phyloP scores from a whole-genome alignment of 2,329 filamentous ascomycete genomes.

The Aspergillus sp. region DNA sequence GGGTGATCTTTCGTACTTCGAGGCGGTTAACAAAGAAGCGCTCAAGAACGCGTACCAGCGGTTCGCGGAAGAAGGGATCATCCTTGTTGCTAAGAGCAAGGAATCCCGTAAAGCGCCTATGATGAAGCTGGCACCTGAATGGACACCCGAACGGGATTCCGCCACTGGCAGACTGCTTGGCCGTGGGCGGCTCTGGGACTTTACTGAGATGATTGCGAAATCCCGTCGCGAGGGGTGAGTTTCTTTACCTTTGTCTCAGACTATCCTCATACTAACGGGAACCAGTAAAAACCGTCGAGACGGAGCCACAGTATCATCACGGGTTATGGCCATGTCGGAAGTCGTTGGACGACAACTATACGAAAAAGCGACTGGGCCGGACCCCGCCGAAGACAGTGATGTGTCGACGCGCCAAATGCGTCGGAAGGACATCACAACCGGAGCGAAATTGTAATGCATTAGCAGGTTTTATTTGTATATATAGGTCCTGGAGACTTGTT shows the following conservation, averaged over 20 bases:
- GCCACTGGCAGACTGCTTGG: constrained; percentile 57
- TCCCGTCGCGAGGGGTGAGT: constrained; percentile 69
- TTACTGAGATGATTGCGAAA: constrained; percentile 78
- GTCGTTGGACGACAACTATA: constrained; percentile 65
- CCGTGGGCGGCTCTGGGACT: constrained; percentile 78
- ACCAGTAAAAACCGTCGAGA: constrained; percentile 80
- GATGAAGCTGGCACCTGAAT: constrained; percentile 65
- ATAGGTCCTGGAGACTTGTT: no score
- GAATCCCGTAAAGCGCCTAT: constrained; percentile 39
- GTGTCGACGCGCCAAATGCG: constrained; percentile 31
- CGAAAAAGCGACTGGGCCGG: constrained; percentile 22
- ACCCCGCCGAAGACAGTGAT: constrained; percentile 19
- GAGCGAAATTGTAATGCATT: constrained; percentile 22
- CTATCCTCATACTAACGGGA: constrained; percentile 1
- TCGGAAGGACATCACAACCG: constrained; percentile 30
- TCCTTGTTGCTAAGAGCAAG: constrained; percentile 63
- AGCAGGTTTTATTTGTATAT: neutral
- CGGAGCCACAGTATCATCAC: constrained; percentile 75
- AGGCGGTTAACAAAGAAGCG: constrained; percentile 97
- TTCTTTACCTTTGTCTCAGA: neutral
- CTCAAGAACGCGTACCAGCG: constrained; percentile 86
- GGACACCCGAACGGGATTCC: constrained; percentile 63
- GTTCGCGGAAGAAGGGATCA: constrained; percentile 85
- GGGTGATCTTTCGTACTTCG: constrained; percentile 93
- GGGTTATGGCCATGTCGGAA: constrained; percentile 74